Conservation (phyloP, 331 rosid species). For the Spiraea crenata region DNA sequence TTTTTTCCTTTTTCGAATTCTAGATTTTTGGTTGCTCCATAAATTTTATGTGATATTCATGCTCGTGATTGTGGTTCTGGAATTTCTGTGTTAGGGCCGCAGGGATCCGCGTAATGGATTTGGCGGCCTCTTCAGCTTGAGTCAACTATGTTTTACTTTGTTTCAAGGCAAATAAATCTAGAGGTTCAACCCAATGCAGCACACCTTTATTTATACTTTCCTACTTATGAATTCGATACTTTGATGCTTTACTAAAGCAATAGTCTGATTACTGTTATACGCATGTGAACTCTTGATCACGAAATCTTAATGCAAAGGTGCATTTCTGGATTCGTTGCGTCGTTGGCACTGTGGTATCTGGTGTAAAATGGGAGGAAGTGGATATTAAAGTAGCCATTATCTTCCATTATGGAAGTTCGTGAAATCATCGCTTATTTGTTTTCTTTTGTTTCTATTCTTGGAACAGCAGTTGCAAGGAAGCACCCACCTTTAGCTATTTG, state of each 20-base stretch:
- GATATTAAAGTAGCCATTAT: background rate
- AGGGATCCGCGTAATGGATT: conserved; percentile 24
- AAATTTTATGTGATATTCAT: background rate
- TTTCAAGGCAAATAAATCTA: conserved; percentile 26
- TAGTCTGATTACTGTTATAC: background rate
- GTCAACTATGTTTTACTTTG: conserved; percentile 19
- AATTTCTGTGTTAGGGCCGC: conserved; percentile 17
- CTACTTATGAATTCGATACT: background rate
- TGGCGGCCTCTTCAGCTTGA: conserved; percentile 25
- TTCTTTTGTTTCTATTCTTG: background rate
- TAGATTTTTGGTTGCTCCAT: conserved; percentile 16
- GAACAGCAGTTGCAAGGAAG: background rate
- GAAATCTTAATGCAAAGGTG: background rate
- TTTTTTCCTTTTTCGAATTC: conserved; percentile 7
- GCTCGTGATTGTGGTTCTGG: background rate
- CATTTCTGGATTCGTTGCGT: background rate
- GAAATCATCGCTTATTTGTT: background rate
- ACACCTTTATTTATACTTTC: background rate
- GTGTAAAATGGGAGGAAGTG: background rate
- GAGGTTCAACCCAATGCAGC: conserved; percentile 31
- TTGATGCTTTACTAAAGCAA: background rate
- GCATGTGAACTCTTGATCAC: background rate
- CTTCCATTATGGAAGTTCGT: background rate
- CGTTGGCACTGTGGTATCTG: too few relatives aligned
- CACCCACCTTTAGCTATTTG: background rate